A percentile compares a stretch with the other conserved stretches of the same genome.
phyloP scores from a whole-genome alignment of 2,329 filamentous ascomycete species.

The Aspergillus ochraceoroseus region DNA sequence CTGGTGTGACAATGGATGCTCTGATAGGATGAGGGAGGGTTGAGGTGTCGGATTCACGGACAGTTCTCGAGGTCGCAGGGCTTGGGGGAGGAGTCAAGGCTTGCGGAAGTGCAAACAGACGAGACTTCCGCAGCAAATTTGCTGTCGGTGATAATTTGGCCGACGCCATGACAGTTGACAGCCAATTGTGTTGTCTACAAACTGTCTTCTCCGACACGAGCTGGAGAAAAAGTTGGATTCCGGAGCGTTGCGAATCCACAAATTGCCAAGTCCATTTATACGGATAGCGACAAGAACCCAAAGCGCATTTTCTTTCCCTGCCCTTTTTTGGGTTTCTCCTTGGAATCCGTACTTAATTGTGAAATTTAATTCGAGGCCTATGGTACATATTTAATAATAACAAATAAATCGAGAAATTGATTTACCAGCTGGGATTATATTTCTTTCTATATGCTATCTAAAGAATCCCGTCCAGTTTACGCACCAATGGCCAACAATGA shows the following conservation, averaged over 20 bases:
- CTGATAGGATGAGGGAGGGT: slow-evolving; percentile 76
- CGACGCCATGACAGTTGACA: slow-evolving; percentile 40
- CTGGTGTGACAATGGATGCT: slow-evolving; percentile 74
- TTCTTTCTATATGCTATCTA: not conserved
- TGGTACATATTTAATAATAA: too few species aligned
- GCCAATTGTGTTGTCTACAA: slow-evolving; percentile 21
- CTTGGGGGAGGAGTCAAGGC: slow-evolving; percentile 61
- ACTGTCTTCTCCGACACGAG: slow-evolving; percentile 14
- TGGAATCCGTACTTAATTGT: not conserved
- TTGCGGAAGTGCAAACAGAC: slow-evolving; percentile 80
- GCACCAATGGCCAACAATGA: slow-evolving; percentile 33
- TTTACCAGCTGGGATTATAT: not conserved
- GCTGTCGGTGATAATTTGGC: slow-evolving; percentile 55
- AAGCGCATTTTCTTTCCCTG: slow-evolving; percentile 17
- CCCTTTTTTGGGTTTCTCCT: not conserved
- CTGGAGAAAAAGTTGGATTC: slow-evolving; percentile 34
- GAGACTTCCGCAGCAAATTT: slow-evolving; percentile 74
- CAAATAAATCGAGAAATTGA: too few species aligned
- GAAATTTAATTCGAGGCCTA: not conserved
- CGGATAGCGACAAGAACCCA: slow-evolving; percentile 22
- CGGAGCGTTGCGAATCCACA: slow-evolving; percentile 11
- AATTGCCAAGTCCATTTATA: slow-evolving; percentile 24
- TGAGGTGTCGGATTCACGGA: slow-evolving; percentile 59
- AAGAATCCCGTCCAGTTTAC: too few species aligned
- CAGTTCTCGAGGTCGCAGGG: slow-evolving; percentile 47